Conservation (phyloP, 371 early-diverging fungal genomes). For the Entomophthora muscae region DNA sequence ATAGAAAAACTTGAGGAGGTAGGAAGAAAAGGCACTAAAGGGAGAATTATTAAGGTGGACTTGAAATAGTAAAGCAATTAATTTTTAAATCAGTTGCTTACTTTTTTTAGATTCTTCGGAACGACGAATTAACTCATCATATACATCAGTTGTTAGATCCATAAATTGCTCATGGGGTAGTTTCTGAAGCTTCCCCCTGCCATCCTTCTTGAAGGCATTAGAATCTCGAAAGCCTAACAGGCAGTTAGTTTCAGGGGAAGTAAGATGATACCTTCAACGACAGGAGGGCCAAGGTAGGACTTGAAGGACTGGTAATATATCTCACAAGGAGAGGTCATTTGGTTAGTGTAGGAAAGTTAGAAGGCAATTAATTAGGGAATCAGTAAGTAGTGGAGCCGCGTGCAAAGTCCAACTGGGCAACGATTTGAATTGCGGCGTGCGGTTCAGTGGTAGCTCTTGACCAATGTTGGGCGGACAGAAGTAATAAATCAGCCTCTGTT, state of each 20-base stretch:
- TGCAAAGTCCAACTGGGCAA: too few species aligned
- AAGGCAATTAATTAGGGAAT: too few species aligned
- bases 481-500: too few species aligned
- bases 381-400: too few species aligned
- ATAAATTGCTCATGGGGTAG: conserved; percentile 72
- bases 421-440: too few species aligned
- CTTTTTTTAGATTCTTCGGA: conserved; percentile 34
- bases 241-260: not conserved
- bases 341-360: too few species aligned
- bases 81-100: conserved; percentile 13
- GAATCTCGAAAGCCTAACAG: not conserved
- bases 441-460: too few species aligned
- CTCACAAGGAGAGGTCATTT: not conserved
- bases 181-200: conserved; percentile 70
- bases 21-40: conserved; percentile 66
- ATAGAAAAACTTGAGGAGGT: conserved; percentile 75
- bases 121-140: conserved; percentile 77
- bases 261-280: not conserved
- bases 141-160: conserved; percentile 89
- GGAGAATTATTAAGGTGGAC: not conserved
- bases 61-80: conserved; percentile 3
- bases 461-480: too few species aligned
- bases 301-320: conserved; percentile 1
- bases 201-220: conserved; percentile 14
- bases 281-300: not conserved